Evolutionary conservation across 805 yeast genomes (phyloP).

Genomic region (Cyberlindnera bimundalis): DNA sequence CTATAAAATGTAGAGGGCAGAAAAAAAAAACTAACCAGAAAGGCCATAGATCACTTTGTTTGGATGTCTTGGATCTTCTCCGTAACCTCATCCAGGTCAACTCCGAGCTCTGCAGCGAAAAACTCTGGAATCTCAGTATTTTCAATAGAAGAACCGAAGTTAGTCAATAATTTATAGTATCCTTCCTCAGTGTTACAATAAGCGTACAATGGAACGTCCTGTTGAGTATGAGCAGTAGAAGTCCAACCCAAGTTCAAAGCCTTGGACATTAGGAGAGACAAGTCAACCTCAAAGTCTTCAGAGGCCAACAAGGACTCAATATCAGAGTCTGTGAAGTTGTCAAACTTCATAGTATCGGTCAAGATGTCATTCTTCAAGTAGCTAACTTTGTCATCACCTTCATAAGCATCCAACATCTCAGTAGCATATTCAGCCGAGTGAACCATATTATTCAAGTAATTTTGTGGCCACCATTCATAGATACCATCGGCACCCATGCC

Average conservation of each 20-base stretch:
- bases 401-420: slow-evolving; percentile 36
- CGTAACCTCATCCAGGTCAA: slow-evolving; percentile 48
- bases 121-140: slow-evolving; percentile 80
- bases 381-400: slow-evolving; percentile 35
- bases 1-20: neutral
- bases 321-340: slow-evolving; percentile 43
- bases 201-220: slow-evolving; percentile 87
- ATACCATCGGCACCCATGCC: slow-evolving; percentile 79
- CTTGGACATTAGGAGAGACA: slow-evolving; percentile 64
- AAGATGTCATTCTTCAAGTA: slow-evolving; percentile 54
- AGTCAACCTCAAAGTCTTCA: slow-evolving; percentile 36
- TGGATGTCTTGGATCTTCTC: slow-evolving; percentile 28
- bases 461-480: slow-evolving; percentile 82
- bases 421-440: slow-evolving; percentile 75
- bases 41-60: slow-evolving; percentile 3
- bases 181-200: slow-evolving; percentile 57
- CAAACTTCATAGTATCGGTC: slow-evolving; percentile 29
- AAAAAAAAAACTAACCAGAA: neutral
- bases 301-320: slow-evolving; percentile 39
- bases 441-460: slow-evolving; percentile 50
- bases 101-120: slow-evolving; percentile 52
- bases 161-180: slow-evolving; percentile 37
- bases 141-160: slow-evolving; percentile 78
- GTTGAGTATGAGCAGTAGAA: slow-evolving; percentile 94
- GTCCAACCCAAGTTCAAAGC: slow-evolving; percentile 91